Evolutionary conservation across 352 stramenopile genomes (phyloP), one percentile per base, ranked within the genome.

Genomic region (Phytopythium vexans): DNA sequence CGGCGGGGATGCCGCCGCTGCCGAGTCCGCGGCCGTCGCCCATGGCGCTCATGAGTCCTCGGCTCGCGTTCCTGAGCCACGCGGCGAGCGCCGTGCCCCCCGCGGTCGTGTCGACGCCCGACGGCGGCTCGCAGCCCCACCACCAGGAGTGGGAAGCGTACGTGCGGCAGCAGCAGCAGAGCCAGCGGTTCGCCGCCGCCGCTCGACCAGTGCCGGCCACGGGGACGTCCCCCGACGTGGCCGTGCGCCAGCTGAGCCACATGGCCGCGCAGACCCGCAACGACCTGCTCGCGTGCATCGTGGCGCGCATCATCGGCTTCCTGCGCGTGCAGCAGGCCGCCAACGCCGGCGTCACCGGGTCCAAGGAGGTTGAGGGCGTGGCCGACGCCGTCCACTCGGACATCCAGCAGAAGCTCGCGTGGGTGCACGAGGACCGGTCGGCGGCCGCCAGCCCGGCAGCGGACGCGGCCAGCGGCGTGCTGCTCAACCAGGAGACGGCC

Each of bases 231-330:
- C 34, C 37, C 16, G 78, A 87, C 21, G 77, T 68, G 6, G 82
- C 77, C 0, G 82, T 89, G 31, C 78, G 77, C 6, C 77, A 88
- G 42, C 51, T 92, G 43, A 89, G 77, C 56, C 63, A 68, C 16
- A 68, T 83, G 16, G 79, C 82, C 5, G 60, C 71, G 11, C 66
- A 88, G 50, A 86, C 86, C 34, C 78, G 82, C 11, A 49, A 63
- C 7, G 82, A 88, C 11, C 59, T 92, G 42, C 55, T 92, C 6
- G 66, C 66, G 11, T 85, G 75, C 54, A 89, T 92, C 55, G 83
- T 82, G 48, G 62, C 68, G 8, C 74, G 82, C 16, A 82, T 88
- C 31, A 71, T 87, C 42, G 65, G 67, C 14, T 89, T 92, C 40
- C 61, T 92, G 32, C 71, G 78, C 14, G 64, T 84, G 7, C 77